phyloP scores from a whole-genome alignment of 495 filamentous ascomycete genomes.

The Tuber calosporum region DNA sequence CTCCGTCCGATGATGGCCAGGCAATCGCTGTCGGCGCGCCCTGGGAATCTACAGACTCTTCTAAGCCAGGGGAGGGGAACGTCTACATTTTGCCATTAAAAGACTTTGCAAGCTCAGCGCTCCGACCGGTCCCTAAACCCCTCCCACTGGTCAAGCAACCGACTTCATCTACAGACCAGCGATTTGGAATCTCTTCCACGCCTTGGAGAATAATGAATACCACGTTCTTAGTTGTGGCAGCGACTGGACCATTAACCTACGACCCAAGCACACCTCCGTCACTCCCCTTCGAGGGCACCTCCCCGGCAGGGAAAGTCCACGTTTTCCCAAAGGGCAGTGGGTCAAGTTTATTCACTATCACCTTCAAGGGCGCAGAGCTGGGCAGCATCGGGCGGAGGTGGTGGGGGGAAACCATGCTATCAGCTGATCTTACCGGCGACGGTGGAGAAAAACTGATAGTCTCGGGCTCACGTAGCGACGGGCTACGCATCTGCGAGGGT shows the following conservation, averaged over 20 bases:
- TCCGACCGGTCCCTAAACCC: background rate
- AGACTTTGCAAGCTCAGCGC: background rate
- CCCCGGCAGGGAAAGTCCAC: conserved; percentile 26
- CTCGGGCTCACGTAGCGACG: conserved; percentile 18
- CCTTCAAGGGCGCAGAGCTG: conserved; percentile 28
- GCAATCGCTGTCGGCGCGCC: conserved; percentile 35
- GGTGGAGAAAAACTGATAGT: conserved; percentile 25
- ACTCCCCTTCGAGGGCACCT: conserved; percentile 20
- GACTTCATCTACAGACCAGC: conserved; percentile 19
- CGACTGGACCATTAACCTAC: conserved; percentile 37
- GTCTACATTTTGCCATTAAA: conserved; percentile 38
- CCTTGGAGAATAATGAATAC: conserved; percentile 12
- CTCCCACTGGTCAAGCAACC: conserved; percentile 1
- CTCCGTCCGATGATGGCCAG: conserved; percentile 6
- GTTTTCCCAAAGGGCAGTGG: conserved; percentile 23
- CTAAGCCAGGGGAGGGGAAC: conserved; percentile 29
- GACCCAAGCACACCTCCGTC: conserved; percentile 18
- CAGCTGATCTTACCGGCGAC: conserved; percentile 22
- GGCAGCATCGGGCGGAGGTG: conserved; percentile 31
- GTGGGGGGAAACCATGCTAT: conserved; percentile 33
- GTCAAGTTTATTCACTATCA: conserved; percentile 16
- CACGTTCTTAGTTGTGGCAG: conserved; percentile 32
- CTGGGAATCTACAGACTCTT: conserved; percentile 32
- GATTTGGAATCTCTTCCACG: conserved; percentile 30
- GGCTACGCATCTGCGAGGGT: conserved; percentile 16